Evolutionary conservation across 176 grass and related monocot genomes (phyloP), one percentile per base, ranked within the genome.

Genomic region (Metroxylon sagu): DNA sequence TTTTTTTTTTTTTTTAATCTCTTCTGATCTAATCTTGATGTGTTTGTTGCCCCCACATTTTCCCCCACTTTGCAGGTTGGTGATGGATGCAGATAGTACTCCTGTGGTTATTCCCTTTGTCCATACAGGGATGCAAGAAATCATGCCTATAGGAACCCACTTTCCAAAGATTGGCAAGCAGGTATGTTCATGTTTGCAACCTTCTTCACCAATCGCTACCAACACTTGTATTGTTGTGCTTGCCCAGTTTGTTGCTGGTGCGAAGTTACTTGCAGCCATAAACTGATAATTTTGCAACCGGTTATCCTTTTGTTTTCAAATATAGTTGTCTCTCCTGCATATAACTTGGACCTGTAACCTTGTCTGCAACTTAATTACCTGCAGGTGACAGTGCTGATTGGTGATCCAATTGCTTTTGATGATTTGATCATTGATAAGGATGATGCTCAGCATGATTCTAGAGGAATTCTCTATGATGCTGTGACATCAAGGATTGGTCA

Each of bases 381-480:
- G 57, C 62, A 97, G 92, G 87, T 97, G 39, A 92, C 88, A 80
- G 93, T 98, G 66, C 69, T 92, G 53, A 80, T 98, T 56, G 93
- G 93, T 21, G 87, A 92, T 62, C 93, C 87, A 67, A 80, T 98
- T 74, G 88, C 66, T 55, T 92, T 85, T 19, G 79, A 91, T 4
- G 87, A 98, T 62, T 78, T 98, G 66, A 62, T 83, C 6, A 6
- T 69, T 25, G 54, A 83, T 21, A 88, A 74, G 52, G 81, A 81
- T 70, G 70, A 62, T 17, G 16, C 65, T 3, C 59, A 82, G 54
- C 52, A 76, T 50, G 71, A 73, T 49, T 85, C 84, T 28, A 85
- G 75, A 73, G 87, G 81, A 2, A 58, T 61, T 52, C 28, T 98
- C 48, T 98, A 92, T 19, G 84, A 92, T 58, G 71, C 82, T 77